Conservation (phyloP, 2,329 filamentous ascomycete genomes). For the Pseudogymnoascus sp. region DNA sequence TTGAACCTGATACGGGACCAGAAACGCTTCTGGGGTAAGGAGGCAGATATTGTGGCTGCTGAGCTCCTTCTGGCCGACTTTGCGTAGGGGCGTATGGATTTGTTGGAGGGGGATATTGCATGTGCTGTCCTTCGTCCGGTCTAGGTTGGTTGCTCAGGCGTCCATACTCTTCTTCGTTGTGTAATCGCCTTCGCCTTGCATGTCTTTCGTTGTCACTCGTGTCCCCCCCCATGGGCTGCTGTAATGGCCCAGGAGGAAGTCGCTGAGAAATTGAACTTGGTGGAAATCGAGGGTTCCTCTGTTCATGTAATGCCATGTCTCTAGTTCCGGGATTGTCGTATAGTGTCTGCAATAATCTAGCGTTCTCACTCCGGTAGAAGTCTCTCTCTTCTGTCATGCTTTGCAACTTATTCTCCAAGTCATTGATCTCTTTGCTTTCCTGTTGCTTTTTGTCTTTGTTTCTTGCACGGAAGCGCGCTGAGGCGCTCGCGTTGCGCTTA, state of each 20-base stretch:
- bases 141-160: not conserved
- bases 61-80: not conserved
- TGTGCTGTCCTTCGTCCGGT: not conserved
- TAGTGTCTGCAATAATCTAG: conserved; percentile 36
- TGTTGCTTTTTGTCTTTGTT: conserved; percentile 77
- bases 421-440: conserved; percentile 59
- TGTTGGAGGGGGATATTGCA: not conserved
- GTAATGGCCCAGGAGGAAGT: not conserved
- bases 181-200: not conserved
- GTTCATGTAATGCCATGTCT: not conserved
- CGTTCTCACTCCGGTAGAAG: conserved; percentile 65
- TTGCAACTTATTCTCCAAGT: conserved; percentile 46
- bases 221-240: not conserved
- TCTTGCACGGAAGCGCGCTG: conserved; percentile 70
- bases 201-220: not conserved
- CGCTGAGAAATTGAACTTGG: not conserved
- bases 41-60: not conserved
- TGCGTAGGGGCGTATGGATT: not conserved
- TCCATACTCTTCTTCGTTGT: not conserved
- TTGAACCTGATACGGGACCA: not conserved
- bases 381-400: conserved; percentile 57
- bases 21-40: not conserved
- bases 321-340: not conserved
- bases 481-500: conserved; percentile 76
- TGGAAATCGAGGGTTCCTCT: not conserved